phyloP scores from a whole-genome alignment of 306 rosid genomes.

The Citrullus colocynthis region DNA sequence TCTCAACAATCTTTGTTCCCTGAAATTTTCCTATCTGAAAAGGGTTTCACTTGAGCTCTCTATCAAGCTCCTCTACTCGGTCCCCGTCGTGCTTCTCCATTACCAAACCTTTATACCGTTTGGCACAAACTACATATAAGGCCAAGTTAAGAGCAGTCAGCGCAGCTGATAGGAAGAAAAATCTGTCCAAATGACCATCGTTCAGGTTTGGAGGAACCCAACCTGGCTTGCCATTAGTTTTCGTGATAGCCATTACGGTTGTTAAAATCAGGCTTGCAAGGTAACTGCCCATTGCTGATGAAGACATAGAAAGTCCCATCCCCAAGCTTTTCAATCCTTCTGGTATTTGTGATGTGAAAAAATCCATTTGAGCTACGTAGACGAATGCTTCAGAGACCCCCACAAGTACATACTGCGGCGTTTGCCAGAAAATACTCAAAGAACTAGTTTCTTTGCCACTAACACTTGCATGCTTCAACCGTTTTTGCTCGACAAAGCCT shows the following conservation, averaged over 20 bases:
- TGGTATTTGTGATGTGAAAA: slow-evolving; percentile 37
- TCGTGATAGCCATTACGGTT: slow-evolving; percentile 33
- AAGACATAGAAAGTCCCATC: slow-evolving; percentile 40
- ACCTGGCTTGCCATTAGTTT: slow-evolving; percentile 29
- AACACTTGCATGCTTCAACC: slow-evolving; percentile 14
- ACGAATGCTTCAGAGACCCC: slow-evolving; percentile 47
- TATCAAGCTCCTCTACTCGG: slow-evolving; percentile 10
- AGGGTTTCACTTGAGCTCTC: slow-evolving; percentile 4
- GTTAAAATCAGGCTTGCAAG: slow-evolving; percentile 34
- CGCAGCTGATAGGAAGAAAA: slow-evolving; percentile 39
- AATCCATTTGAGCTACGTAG: slow-evolving; percentile 46
- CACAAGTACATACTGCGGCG: slow-evolving; percentile 43
- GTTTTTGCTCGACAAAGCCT: slow-evolving; percentile 32
- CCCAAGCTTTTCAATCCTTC: slow-evolving; percentile 46
- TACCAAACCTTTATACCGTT: slow-evolving; percentile 19
- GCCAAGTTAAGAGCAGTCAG: slow-evolving; percentile 28
- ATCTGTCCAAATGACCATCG: slow-evolving; percentile 46
- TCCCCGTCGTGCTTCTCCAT: slow-evolving; percentile 18
- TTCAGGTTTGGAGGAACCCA: slow-evolving; percentile 55
- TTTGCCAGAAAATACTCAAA: slow-evolving; percentile 48
- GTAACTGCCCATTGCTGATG: slow-evolving; percentile 43
- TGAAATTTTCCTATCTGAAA: background rate
- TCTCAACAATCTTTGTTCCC: background rate
- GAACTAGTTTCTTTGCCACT: slow-evolving; percentile 26
- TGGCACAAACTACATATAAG: slow-evolving; percentile 29